These are phyloP conservation scores for Aspergillus sergii DNA, from an alignment of 2,329 filamentous ascomycete genomes.

Conservation along the genomic window DNA sequence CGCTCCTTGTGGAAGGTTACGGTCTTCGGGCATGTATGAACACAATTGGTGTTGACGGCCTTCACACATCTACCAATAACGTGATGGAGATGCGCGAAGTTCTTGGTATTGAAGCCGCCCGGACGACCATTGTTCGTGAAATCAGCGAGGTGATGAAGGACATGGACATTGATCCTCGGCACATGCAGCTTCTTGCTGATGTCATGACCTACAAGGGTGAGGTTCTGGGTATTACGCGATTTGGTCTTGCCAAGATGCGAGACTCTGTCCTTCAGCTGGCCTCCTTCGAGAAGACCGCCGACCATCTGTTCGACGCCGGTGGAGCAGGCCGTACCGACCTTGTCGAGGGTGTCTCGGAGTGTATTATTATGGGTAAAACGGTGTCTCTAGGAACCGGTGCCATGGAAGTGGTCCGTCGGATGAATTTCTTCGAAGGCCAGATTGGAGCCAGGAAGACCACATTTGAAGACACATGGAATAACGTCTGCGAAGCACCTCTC, in stretches of 20 bases:
- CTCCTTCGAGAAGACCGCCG: conserved; percentile 96
- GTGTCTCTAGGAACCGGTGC: conserved; percentile 89
- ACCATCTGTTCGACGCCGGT: conserved; percentile 94
- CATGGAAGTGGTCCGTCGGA: conserved; percentile 80
- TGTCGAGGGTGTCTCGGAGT: conserved; percentile 92
- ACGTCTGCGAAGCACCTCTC: conserved; percentile 15
- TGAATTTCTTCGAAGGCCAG: conserved; percentile 67
- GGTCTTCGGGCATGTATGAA: conserved; percentile 88
- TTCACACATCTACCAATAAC: conserved; percentile 74
- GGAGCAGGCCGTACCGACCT: conserved; percentile 87
- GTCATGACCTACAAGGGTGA: conserved; percentile 99
- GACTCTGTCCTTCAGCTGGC: conserved; percentile 92
- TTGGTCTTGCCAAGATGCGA: conserved; percentile 94
- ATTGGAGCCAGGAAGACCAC: conserved; percentile 59
- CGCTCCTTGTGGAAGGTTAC: conserved; percentile 89
- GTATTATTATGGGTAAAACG: conserved; percentile 97
- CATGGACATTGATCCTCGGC: conserved; percentile 95
- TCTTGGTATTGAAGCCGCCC: conserved; percentile 91
- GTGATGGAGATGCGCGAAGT: conserved; percentile 87
- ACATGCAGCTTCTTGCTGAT: conserved; percentile 96
- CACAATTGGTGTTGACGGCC: conserved; percentile 85
- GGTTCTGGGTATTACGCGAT: conserved; percentile 92
- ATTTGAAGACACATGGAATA: conserved; percentile 67
- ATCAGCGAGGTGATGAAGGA: conserved; percentile 86
- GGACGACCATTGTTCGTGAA: conserved; percentile 84